Base-by-base conservation (phyloP, 1,139 yeast genomes). In the Petasospora fabianii region DNA sequence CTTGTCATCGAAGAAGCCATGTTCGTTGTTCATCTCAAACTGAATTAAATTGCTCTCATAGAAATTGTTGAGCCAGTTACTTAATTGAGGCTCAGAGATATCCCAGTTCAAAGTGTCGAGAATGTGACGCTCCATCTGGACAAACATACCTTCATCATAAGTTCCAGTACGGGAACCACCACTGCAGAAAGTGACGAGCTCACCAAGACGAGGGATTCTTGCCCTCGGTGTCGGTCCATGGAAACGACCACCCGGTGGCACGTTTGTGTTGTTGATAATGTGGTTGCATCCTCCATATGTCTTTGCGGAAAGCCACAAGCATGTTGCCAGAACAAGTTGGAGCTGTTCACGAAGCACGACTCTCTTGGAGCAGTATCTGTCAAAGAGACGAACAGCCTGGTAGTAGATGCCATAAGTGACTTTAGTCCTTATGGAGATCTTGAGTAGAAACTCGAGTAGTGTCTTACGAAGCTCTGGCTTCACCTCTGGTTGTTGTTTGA, bases 251-350 rank as follows among this genome's bases (percentile, higher is more conserved):
- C 84, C 84, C 11, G 69, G 61, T 36, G 72, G 71, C 24, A 67
- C 60, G 16, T 64, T 62, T 12, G 65, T 58, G 42, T 66, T 67
- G 58, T 78, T 77, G 42, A 77, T 73, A 50, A 78, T 77, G 60
- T 80, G 87, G 52, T 78, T 78, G 56, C 81, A 79, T 24, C 87
- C 87, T 33, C 87, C 87, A 59, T 72, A 75, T 4, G 77, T 64
- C 56, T 80, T 80, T 24, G 80, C 73, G 6, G 82, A 75, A 16
- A 80, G 63, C 85, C 85, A 79, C 28, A 80, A 63, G 55, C 86
- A 80, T 16, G 85, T 78, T 31, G 82, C 75, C 31, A 78, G 72
- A 17, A 79, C 80, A 39, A 80, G 65, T 56, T 78, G 83, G 8
- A 77, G 69, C 62, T 79, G 85, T 44, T 75, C 81, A 45, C 74